Evolutionary conservation across 129 eudicot species (phyloP), one percentile per base, ranked within the genome.

Genomic region (Flaveria bidentis): DNA sequence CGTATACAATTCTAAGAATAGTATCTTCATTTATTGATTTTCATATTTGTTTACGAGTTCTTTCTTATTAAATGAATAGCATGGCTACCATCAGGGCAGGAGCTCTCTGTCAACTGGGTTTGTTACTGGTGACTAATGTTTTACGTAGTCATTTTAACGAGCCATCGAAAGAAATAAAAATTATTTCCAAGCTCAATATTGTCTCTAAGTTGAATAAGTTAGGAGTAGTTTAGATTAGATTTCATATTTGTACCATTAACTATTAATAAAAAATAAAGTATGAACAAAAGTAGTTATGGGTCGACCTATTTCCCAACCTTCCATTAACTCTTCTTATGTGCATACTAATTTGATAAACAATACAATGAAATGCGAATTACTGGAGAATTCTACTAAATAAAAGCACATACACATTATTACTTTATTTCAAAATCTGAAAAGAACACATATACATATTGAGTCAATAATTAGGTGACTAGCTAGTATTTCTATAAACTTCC

Each of bases 401-500:
- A 79, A 39, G 23, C 17, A 17, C 67, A 41, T 78, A 78, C 47
- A 28, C 18, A 58, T 50, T 58, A 41, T 17, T 58, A 47, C 61
- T 30, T 50, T 72, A 60, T 61, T 63, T 20, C 56, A 57, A 68
- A 67, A 25, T 42, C 26, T 18, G 49, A 69, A 70, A 77, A 26
- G 36, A 77, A 41, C n/a, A 71, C 71, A 79, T 79, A 42, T 65
- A 73, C 58, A 65, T 72, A 28, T 79, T 53, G 72, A 76, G 73
- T 69, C 72, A 60, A 71, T 15, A 71, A 39, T 63, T 57, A 57
- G 82, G 76, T 72, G 55, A 74, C 70, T 60, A 75, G 77, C 30
- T 81, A 80, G 85, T 55, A 56, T 76, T 64, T 55, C 67, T 81
- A 65, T 80, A 71, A 45, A 36, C 74, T 64, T 57, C 79, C 77